phyloP scores from a whole-genome alignment of 1,284 basidiomycete species.

The Malassezia nana region DNA sequence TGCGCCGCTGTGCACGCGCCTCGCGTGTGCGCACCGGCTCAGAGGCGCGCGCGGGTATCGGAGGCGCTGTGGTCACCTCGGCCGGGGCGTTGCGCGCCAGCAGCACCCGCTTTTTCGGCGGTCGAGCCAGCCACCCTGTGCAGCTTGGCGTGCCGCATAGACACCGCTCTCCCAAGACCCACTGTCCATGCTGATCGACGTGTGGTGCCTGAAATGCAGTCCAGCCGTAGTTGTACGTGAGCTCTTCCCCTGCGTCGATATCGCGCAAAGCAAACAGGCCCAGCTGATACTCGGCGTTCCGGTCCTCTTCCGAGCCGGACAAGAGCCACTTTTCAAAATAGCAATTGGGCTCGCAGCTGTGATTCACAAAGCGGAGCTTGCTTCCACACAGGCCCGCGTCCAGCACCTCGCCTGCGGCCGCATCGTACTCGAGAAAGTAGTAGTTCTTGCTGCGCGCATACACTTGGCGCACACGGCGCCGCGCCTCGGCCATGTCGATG shows the following conservation, averaged over 20 bases:
- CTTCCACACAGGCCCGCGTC: constrained; percentile 40
- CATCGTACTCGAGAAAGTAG: constrained; percentile 41
- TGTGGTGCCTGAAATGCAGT: constrained; percentile 26
- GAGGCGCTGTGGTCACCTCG: neutral
- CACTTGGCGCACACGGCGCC: constrained; percentile 27
- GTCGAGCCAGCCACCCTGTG: constrained; percentile 27
- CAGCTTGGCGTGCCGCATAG: constrained; percentile 36
- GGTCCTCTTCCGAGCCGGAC: constrained; percentile 34
- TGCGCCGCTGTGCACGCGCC: neutral
- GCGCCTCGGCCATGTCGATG: constrained; percentile 29
- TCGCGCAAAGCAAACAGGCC: constrained; percentile 38
- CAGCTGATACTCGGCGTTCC: constrained; percentile 38
- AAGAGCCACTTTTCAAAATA: constrained; percentile 41
- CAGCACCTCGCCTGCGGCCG: constrained; percentile 37
- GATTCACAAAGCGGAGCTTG: constrained; percentile 41
- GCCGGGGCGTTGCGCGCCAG: neutral
- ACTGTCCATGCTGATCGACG: constrained; percentile 16
- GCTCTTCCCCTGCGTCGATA: constrained; percentile 38
- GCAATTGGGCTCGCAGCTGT: constrained; percentile 42
- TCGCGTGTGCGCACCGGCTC: neutral
- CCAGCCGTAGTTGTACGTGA: constrained; percentile 45
- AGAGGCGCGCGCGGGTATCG: neutral
- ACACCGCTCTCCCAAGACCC: constrained; percentile 20
- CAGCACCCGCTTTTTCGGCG: neutral
- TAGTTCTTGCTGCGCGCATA: constrained; percentile 37